Conservation (phyloP, 768 basidiomycete genomes). For the Asterophora parasitica region DNA sequence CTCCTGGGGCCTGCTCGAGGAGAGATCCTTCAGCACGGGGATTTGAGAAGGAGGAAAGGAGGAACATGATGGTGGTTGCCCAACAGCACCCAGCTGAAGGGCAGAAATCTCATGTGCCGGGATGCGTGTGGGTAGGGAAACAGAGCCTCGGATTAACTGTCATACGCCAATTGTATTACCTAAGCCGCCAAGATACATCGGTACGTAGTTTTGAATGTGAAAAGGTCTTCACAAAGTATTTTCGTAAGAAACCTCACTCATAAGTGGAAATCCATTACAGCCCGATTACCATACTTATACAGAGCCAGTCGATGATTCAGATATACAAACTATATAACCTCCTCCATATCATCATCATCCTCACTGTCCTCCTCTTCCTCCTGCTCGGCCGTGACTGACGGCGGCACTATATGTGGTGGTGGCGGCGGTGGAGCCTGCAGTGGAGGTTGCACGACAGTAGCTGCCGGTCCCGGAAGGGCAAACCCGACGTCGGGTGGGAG, state of each 20-base stretch:
- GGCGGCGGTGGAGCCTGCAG: not conserved
- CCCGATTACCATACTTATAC: not conserved
- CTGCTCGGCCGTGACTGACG: not conserved
- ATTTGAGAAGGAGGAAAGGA: no score
- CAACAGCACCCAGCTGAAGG: no score
- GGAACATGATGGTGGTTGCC: no score
- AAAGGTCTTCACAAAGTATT: no score
- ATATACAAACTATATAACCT: constrained; percentile 27
- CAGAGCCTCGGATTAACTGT: no score
- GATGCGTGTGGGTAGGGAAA: no score
- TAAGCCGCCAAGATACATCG: no score
- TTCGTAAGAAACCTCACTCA: no score
- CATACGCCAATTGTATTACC: no score
- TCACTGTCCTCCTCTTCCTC: constrained; percentile 25
- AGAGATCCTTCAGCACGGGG: not conserved
- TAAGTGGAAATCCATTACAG: not conserved
- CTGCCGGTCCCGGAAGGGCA: not conserved
- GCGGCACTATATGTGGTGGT: not conserved
- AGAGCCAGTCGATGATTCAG: not conserved
- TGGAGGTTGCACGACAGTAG: not conserved
- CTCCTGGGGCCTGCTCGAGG: constrained; percentile 38
- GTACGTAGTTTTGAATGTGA: no score
- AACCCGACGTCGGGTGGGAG: not conserved
- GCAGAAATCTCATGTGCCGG: no score
- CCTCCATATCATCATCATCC: constrained; percentile 43